Conservation (phyloP, 805 yeast genomes). For the Metschnikowia peoriensis region DNA sequence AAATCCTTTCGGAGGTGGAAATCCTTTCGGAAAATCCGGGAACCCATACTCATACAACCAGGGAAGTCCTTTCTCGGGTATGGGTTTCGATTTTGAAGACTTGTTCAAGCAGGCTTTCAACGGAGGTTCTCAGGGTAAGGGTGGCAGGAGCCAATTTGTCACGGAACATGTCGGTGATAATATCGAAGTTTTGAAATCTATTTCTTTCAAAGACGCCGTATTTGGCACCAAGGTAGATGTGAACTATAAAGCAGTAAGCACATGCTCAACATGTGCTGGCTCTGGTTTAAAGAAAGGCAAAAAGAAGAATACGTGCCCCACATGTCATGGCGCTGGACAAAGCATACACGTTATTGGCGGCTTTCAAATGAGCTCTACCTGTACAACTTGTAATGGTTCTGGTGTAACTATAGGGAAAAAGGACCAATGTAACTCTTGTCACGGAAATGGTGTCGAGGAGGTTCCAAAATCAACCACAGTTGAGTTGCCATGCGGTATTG, state of each 20-base stretch:
- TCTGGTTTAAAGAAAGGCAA: constrained; percentile 79
- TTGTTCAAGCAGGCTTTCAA: constrained; percentile 50
- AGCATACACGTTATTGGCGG: constrained; percentile 87
- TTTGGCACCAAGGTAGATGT: constrained; percentile 70
- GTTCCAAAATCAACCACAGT: constrained; percentile 68
- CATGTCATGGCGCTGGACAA: constrained; percentile 94
- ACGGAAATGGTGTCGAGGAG: constrained; percentile 83
- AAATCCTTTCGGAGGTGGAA: constrained; percentile 43
- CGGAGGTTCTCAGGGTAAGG: constrained; percentile 28
- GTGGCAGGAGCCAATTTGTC: constrained; percentile 47
- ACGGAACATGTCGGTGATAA: constrained; percentile 88
- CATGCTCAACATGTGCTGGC: constrained; percentile 80
- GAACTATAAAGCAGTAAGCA: constrained; percentile 68
- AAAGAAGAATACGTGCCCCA: constrained; percentile 71
- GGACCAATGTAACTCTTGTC: constrained; percentile 78
- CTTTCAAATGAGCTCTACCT: constrained; percentile 94
- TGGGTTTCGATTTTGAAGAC: constrained; percentile 48
- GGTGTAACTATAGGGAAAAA: constrained; percentile 72
- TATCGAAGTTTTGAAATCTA: constrained; percentile 71
- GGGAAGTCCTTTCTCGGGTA: constrained; percentile 56
- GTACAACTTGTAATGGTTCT: constrained; percentile 81
- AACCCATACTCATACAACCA: constrained; percentile 36
- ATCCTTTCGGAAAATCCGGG: constrained; percentile 41
- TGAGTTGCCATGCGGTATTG: constrained; percentile 85
- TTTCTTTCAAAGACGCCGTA: constrained; percentile 83